Base-by-base conservation (phyloP, 225 moss, liverwort and hornwort genomes). In the Straminergon stramineum region DNA sequence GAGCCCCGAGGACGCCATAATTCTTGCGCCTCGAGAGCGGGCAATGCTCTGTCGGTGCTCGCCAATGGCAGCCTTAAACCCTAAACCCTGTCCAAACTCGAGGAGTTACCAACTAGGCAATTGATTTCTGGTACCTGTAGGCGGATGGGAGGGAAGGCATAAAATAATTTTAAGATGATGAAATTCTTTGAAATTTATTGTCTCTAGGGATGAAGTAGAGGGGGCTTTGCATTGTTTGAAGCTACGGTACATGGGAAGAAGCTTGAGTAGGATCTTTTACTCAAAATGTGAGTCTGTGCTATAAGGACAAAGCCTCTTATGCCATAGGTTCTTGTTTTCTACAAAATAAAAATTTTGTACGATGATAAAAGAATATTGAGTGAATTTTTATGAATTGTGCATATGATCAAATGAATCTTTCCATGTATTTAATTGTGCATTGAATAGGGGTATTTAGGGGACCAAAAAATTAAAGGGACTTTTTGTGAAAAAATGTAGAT, bases 1-100 rank as follows among this genome's bases (percentile, higher is more conserved):
- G 32, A 93, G 61, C 34, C 87, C 84, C 82, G 83, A 69, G 11
- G 91, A 87, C 52, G 77, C 89, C 94, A 94, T 94, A 56, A 15
- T 76, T 75, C 34, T 30, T 51, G 27, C 20, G 43, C 62, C 61
- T 69, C 53, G 8, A 48, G 28, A 81, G 57, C 11, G 28, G 20
- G 39, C 28, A 51, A 23, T 23, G 23, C 8, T 26, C 37, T 88
- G 55, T 58, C 27, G n/a, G 64, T 37, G 79, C 69, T 34, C 26
- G 53, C 20, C 15, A 34, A 17, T 10, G 37, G 23, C 20, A 17
- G 23, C 6, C 43, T 58, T 87, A 86, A 86, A 90, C 88, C 93
- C 91, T 83, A 88, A 89, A 90, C 73, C 43, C 75, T 74, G 51
- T 51, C 32, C 52, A 26, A 26, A 41, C 32, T 32, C 9, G 20